Base-by-base conservation (phyloP, 2,329 filamentous ascomycete genomes). In the Trichoderma harzianum region DNA sequence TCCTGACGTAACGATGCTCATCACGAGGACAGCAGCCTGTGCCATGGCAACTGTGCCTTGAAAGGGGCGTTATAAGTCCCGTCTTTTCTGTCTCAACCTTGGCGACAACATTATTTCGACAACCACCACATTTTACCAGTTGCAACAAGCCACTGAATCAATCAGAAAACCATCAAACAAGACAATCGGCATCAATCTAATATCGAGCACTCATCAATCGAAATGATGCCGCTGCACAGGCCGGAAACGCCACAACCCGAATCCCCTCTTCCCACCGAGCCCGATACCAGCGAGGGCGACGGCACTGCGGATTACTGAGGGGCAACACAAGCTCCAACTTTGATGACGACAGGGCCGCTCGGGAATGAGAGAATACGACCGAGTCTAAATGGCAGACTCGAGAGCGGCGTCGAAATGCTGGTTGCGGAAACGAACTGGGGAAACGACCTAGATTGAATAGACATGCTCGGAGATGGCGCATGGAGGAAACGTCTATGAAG, bases 211-310 rank as follows among this genome's bases (percentile, higher is more conserved):
- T 60, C 18, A 21, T 51, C 66, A 26, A 43, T 24, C 57, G 43
- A 57, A 51, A 70, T 53, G 34, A 72, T 74, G 47, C 65, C 65
- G 36, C 76, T 76, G 74, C 79, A 76, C 53, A 53, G 78, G 47
- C 78, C 78, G 32, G 78, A 79, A 72, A 80, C 79, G 32, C 79
- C 79, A 63, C 78, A 79, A 47, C 75, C 75, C 24, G 66, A 61
- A 12, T 75, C 77, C 43, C 78, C 79, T 43, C 72, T 77, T 43
- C 79, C 78, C n/a, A 75, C 74, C 34, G 78, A 78, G 72, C 78
- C 79, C 5, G 77, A 77, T 65, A 76, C 76, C 36, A 77, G 77
- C 47, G 78, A 79, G 66, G 79, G 79, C 28, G 78, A 79, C 61
- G 78, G 77, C 63, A 79, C 76, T 21, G 78, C 76, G 24, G 78